Conservation (phyloP, 1,139 yeast species). For the Debaryomyces sp. region DNA sequence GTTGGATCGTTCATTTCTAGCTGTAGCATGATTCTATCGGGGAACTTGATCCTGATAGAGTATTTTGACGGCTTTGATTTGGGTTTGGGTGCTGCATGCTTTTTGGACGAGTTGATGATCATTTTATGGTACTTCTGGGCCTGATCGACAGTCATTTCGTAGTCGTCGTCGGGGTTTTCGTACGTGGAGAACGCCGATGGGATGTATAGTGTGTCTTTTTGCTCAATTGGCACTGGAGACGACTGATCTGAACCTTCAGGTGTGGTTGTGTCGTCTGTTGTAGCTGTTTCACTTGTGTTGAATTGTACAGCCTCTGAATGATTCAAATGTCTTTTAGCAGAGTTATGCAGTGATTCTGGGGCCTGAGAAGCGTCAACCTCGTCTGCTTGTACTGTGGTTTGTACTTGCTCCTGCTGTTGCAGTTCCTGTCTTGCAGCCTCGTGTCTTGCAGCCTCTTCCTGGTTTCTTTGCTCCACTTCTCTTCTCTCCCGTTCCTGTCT, state of each 20-base stretch:
- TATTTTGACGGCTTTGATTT: conserved; percentile 25
- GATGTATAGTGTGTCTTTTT: conserved; percentile 18
- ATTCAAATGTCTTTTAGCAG: neutral
- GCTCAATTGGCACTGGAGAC: neutral
- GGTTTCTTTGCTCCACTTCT: neutral
- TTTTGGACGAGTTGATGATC: conserved; percentile 40
- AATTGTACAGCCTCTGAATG: neutral
- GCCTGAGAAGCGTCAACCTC: neutral
- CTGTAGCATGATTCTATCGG: conserved; percentile 55
- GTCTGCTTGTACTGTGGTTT: neutral
- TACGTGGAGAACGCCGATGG: conserved; percentile 24
- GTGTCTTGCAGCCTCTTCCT: neutral
- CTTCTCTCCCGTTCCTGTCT: conserved; percentile 1
- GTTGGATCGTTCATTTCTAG: conserved; percentile 43
- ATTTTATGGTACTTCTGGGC: conserved; percentile 55
- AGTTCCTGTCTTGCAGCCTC: neutral
- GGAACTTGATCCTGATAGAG: conserved; percentile 53
- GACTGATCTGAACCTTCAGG: neutral
- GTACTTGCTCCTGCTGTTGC: neutral
- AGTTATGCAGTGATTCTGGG: neutral
- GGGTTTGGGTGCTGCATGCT: conserved; percentile 7
- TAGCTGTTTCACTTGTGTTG: neutral
- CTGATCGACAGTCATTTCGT: conserved; percentile 54
- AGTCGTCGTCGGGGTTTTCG: conserved; percentile 50
- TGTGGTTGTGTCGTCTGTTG: neutral